Evolutionary conservation across 2,329 filamentous ascomycete genomes (phyloP), one percentile per base, ranked within the genome.

Genomic region (Fusarium nurragi): DNA sequence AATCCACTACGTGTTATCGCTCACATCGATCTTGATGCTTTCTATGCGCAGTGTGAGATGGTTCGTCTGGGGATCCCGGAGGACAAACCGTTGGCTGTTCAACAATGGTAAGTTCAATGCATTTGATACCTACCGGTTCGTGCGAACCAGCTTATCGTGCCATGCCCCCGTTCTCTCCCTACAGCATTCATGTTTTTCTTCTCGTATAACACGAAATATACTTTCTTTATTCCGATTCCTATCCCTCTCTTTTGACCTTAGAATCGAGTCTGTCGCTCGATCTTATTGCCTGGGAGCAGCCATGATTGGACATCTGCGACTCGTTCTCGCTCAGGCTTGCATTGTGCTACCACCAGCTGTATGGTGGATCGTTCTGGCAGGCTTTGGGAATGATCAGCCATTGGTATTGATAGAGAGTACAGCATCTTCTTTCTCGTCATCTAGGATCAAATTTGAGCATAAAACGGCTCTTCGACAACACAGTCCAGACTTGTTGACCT

Each of bases 1-100:
- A 93, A 88, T 47, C 94, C 94, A 2, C 83, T 99, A 32, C 89
- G 95, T 41, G 91, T 96, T 25, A 88, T 97, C 69, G 92, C 93
- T 8, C 94, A 97, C 76, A 88, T 98, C 64, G 95, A 99, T 73
- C 88, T 99, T 59, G 95, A 99, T 85, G 94, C 94, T 36, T 99
- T 99, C 78, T 99, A 99, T 76, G 91, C 91, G 5, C 95, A 99
- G 81, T 97, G 93, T 75, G 95, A 99, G 79, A 96, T 94, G 85
- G 88, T 97, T 11, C 88, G 95, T 9, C 83, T 98, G 40, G 89
- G 88, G 13, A 81, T 91, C 12, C 81, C 90, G 14, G 88, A 92
- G 61, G 86, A 93, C 55, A 86, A 88, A 66, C 95, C 95, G 11
- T 85, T 99, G 22, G 95, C 93, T 1, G 95, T 99, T 19, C 94